These are phyloP conservation scores for Larix kaempferi DNA, from an alignment of 75 land plant species.

Conservation along the genomic window DNA sequence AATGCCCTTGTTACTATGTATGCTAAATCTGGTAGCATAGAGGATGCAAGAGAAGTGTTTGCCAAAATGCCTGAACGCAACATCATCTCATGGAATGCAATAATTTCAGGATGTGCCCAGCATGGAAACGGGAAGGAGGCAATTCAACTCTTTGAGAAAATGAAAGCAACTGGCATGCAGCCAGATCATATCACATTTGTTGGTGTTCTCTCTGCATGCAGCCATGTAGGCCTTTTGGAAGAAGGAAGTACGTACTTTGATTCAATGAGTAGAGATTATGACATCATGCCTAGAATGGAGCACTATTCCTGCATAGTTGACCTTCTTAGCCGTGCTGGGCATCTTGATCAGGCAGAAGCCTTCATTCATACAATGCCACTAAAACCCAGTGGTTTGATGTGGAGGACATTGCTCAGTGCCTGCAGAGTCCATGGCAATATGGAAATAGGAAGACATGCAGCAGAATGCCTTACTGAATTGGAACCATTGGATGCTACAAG, in stretches of 20 bases:
- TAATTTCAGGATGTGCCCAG: background rate
- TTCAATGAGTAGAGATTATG: conserved; percentile 14
- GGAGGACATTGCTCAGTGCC: conserved; percentile 25
- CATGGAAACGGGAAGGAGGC: background rate
- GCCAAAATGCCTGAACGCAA: background rate
- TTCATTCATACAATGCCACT: conserved; percentile 18
- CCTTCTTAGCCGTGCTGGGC: conserved; percentile 22
- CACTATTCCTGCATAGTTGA: conserved; percentile 21
- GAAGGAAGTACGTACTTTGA: conserved; percentile 13
- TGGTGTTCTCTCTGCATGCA: background rate
- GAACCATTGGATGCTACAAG: conserved; percentile 15
- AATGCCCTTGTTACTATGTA: background rate
- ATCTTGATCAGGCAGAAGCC: conserved; percentile 16
- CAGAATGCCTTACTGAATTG: conserved; percentile 9
- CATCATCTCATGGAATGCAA: background rate
- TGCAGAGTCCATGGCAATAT: conserved; percentile 17
- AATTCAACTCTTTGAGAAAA: background rate
- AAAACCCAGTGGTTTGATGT: conserved; percentile 11
- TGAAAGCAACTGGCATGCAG: background rate
- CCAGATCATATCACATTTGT: background rate
- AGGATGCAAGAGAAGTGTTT: background rate
- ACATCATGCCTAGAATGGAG: conserved; percentile 13
- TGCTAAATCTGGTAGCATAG: conserved; percentile 1
- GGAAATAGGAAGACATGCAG: conserved; percentile 12
- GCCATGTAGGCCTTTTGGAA: background rate